Conservation (phyloP, 345 rosid species). For the Brassica carinata region DNA sequence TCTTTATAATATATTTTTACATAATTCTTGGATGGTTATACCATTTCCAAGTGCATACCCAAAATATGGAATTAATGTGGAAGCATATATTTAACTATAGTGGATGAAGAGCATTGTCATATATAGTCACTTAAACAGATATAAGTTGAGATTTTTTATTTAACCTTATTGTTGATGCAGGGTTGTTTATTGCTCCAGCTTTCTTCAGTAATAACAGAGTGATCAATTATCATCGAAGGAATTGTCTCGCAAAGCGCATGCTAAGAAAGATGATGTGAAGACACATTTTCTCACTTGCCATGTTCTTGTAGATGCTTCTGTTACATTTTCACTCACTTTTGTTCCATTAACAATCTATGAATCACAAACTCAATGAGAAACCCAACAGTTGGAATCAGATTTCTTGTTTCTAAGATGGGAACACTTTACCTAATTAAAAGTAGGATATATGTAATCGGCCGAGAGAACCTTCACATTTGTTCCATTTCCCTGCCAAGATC, state of each 20-base stretch:
- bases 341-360: neutral
- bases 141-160: no score
- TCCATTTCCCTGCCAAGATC: neutral
- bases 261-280: slow-evolving; percentile 69
- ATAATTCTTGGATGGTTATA: slow-evolving; percentile 11
- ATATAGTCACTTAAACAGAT: no score
- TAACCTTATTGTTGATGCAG: slow-evolving; percentile 45
- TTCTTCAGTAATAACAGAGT: slow-evolving; percentile 52
- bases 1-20: neutral
- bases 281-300: slow-evolving; percentile 71
- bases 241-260: slow-evolving; percentile 69
- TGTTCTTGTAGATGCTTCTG: slow-evolving; percentile 74
- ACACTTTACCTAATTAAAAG: no score
- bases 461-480: neutral
- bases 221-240: slow-evolving; percentile 23
- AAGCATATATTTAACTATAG: neutral
- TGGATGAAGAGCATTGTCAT: no score
- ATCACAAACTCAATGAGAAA: no score
- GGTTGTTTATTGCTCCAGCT: slow-evolving; percentile 82
- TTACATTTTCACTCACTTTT: slow-evolving; percentile 65
- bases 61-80: slow-evolving; percentile 42
- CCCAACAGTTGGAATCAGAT: no score
- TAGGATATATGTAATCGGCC: no score
- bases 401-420: no score
- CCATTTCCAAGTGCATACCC: slow-evolving; percentile 85